phyloP scores from a whole-genome alignment of 495 filamentous ascomycete genomes.

The Talaromyces wortmannii region DNA sequence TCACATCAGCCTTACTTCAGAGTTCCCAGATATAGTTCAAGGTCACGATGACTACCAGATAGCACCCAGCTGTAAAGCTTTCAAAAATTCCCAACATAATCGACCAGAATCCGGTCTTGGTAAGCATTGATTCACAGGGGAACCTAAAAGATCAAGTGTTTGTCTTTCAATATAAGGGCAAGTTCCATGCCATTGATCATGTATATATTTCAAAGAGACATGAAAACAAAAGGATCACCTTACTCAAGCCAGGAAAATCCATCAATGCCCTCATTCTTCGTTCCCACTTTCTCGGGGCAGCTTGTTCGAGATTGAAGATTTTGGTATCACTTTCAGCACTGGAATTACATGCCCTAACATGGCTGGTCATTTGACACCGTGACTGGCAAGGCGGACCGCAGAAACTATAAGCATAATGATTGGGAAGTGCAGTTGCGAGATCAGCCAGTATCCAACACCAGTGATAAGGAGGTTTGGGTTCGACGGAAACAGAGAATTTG shows the following conservation, averaged over 20 bases:
- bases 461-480: constrained; percentile 51
- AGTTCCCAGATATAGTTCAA: constrained; percentile 40
- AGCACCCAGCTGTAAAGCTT: constrained; percentile 46
- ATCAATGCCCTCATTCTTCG: constrained; percentile 57
- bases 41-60: constrained; percentile 19
- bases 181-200: constrained; percentile 53
- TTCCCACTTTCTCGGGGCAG: constrained; percentile 48
- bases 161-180: constrained; percentile 50
- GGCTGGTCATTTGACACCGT: constrained; percentile 56
- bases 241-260: neutral
- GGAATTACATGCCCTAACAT: constrained; percentile 55
- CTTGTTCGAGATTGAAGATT: constrained; percentile 59
- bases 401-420: constrained; percentile 47
- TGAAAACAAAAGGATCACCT: neutral
- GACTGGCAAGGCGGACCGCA: constrained; percentile 45
- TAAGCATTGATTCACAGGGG: constrained; percentile 32
- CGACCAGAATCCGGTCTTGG: constrained; percentile 12
- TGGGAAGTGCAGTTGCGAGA: constrained; percentile 54
- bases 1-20: constrained; percentile 37
- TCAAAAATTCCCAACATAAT: constrained; percentile 37
- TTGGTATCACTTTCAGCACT: constrained; percentile 27
- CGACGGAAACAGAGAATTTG: neutral
- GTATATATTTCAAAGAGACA: constrained; percentile 33
- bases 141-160: constrained; percentile 51
- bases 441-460: neutral